Evolutionary conservation across 306 rosid species (phyloP), one percentile per base, ranked within the genome.

Genomic region (Cercis canadensis): DNA sequence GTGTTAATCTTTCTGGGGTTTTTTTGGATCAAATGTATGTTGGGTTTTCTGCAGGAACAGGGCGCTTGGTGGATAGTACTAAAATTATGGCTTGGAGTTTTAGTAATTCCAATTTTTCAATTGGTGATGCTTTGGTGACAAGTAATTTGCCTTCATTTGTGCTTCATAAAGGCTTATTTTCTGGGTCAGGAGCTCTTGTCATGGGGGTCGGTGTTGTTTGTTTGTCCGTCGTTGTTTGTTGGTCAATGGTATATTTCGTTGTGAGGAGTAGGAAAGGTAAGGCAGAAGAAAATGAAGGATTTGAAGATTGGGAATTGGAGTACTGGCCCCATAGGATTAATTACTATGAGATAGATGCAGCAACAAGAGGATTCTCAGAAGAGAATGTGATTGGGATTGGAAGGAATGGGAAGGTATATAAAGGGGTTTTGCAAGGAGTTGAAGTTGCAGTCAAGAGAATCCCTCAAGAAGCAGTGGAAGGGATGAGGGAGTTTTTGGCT

Each of bases 401-500:
- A 69, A 69, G 80, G 15, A 62, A 67, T 32, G 81, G 88, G 46
- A 84, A 75, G 71, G 82, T 84, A 2, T 78, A 81, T 24, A 84
- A 71, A 62, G 86, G 88, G 57, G 40, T 54, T 8, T 62, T 54
- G 46, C 69, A 11, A 53, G 82, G 82, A 43, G 14, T 11, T 0
- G 49, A 43, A 43, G 49, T 43, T 61, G 83, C 77, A 55, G 79
- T 84, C 21, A 49, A 49, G 44, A 66, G 77, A 67, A 84, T 81
- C 31, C 57, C 77, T n/a, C 40, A 41, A 2, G 62, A 49, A 49
- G 43, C 17, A 21, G 81, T 60, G 14, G 47, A 74, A 16, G 81
- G 85, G 11, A 61, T 77, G 83, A 75, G 78, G 21, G 85, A 77
- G 74, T 84, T 84, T 24, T 44, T 84, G 41, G 83, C 83, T 2